Conservation (phyloP, 2,329 filamentous ascomycete genomes). For the Helminthosporium solani region DNA sequence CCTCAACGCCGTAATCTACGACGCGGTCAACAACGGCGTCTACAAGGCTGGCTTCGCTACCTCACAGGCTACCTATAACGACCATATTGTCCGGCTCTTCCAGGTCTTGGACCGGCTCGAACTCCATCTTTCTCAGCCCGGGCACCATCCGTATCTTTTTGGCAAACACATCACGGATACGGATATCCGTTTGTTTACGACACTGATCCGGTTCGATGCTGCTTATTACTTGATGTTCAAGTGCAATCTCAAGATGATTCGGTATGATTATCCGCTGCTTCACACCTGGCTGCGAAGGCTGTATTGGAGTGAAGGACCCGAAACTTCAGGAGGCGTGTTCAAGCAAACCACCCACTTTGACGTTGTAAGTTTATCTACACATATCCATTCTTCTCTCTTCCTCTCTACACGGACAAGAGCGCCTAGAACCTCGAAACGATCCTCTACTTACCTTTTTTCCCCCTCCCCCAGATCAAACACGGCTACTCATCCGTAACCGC, state of each 20-base stretch:
- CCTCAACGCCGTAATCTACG: conserved; percentile 79
- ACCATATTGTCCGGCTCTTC: conserved; percentile 71
- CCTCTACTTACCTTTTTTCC: too few species aligned
- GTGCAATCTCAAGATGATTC: conserved; percentile 82
- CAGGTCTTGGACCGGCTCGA: conserved; percentile 75
- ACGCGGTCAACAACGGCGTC: conserved; percentile 56
- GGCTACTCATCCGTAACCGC: conserved; percentile 28
- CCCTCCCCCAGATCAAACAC: conserved; percentile 35
- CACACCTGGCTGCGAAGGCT: conserved; percentile 78
- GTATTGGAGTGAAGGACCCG: conserved; percentile 67
- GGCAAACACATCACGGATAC: conserved; percentile 58
- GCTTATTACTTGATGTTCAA: conserved; percentile 61
- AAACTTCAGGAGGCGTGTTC: conserved; percentile 31
- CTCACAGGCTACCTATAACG: conserved; percentile 78
- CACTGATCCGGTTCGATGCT: conserved; percentile 60
- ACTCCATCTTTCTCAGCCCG: conserved; percentile 59
- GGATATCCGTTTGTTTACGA: conserved; percentile 53
- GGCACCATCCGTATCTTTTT: conserved; percentile 68
- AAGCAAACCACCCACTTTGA: conserved; percentile 32
- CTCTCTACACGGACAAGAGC: too few species aligned
- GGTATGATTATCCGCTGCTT: conserved; percentile 76
- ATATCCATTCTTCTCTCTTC: too few species aligned
- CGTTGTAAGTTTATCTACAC: conserved; percentile 16
- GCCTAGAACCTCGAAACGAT: too few species aligned
- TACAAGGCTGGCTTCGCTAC: conserved; percentile 76